Base-by-base conservation (phyloP, 345 rosid species). In the Populus nigra region DNA sequence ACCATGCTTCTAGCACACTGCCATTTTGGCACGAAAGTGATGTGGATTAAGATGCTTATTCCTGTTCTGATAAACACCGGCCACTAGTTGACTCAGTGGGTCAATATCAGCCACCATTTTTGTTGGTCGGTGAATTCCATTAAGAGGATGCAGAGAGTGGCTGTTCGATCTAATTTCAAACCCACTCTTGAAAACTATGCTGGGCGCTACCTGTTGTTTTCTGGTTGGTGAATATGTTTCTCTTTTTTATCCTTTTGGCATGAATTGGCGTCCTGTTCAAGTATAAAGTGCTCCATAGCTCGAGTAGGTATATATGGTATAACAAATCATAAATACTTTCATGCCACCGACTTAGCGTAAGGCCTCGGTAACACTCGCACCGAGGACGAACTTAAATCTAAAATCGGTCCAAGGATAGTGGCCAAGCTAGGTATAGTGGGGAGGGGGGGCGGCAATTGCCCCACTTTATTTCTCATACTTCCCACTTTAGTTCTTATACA, bases 121-220 rank as follows among this genome's bases (percentile, higher is more conserved):
- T 75, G 57, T 27, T 6, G 53, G 80, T 83, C 12, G 79, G 74
- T 68, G 50, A 65, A 72, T 62, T 77, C 71, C 38, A 79, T 73
- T 80, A 82, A 76, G 71, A 69, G 65, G 73, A n/a, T 31, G 47
- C 72, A 68, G 31, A 73, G 41, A 62, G 82, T 66, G 20, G 78
- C 17, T 69, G 41, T 47, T 41, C n/a, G n/a, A 59, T 68, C 59
- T 49, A 23, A 45, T 72, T 55, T 41, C 39, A 66, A 20, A 57
- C 70, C 75, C 73, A 35, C 71, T 63, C 67, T 25, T 43, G 76
- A 77, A 72, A 74, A 71, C 78, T 75, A 75, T 79, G 67, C 77
- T 36, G 35, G 79, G 25, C 38, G 7, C 6, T 5, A 16, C 25
- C 9, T 20, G 15, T 59, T 20, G 9, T 43, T 61, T 55, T 43